Evolutionary conservation across 2,329 filamentous ascomycete genomes (phyloP).

Genomic region (Fusarium chaquense): DNA sequence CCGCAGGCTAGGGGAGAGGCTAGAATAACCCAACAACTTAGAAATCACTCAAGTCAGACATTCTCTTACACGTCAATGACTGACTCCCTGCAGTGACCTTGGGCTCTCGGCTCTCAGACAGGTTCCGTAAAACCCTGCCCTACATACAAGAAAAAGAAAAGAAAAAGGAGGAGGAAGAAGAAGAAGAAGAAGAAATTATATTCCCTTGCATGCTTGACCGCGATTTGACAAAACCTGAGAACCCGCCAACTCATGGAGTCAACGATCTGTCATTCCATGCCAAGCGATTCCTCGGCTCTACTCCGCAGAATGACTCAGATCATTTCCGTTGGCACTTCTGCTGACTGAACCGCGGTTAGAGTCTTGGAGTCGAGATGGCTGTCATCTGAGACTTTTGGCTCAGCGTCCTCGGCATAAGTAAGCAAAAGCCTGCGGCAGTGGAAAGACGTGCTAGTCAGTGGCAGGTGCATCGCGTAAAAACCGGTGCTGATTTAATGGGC

Average conservation of each 20-base stretch:
- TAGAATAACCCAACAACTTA: slow-evolving; percentile 9
- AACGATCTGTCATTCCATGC: slow-evolving; percentile 20
- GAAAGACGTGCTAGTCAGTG: background rate
- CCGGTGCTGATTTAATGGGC: no score
- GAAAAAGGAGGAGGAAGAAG: slow-evolving; percentile 5
- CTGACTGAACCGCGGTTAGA: background rate
- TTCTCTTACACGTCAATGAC: slow-evolving; percentile 7
- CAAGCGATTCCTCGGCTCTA: slow-evolving; percentile 22
- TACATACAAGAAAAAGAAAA: slow-evolving; percentile 10
- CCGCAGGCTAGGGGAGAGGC: slow-evolving; percentile 8
- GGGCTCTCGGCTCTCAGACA: background rate
- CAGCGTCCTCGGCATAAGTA: slow-evolving; percentile 21
- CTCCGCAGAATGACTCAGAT: slow-evolving; percentile 25
- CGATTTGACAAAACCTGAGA: slow-evolving; percentile 19
- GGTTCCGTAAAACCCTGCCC: slow-evolving; percentile 5
- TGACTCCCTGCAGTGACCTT: slow-evolving; percentile 16
- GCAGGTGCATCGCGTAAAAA: no score
- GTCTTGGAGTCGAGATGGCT: background rate
- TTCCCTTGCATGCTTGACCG: slow-evolving; percentile 31
- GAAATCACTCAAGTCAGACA: slow-evolving; percentile 13
- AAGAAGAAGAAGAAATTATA: background rate
- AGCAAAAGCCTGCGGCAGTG: slow-evolving; percentile 5
- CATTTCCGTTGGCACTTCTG: background rate
- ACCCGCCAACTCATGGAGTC: slow-evolving; percentile 8
- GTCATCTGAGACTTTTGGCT: slow-evolving; percentile 18